Evolutionary conservation across 139 green algal species (phyloP), one percentile per base, ranked within the genome.

Genomic region (Astrephomene gubernaculifera): DNA sequence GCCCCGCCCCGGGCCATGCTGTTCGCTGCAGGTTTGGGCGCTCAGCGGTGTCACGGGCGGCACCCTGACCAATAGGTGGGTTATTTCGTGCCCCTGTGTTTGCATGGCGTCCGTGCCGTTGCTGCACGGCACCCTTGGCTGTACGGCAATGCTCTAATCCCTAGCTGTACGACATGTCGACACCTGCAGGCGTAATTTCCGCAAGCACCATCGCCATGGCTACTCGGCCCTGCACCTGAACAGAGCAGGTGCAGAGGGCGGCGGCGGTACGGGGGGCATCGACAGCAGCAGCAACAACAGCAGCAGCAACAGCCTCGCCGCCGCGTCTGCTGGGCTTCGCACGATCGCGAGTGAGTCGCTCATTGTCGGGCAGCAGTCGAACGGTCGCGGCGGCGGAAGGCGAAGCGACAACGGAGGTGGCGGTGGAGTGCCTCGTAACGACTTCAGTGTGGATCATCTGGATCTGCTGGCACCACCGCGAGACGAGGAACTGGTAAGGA

Each of bases 151-250:
- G n/a, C n/a, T n/a, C n/a, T n/a, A n/a, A n/a, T n/a, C n/a, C n/a
- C n/a, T n/a, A n/a, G n/a, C n/a, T n/a, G n/a, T n/a, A n/a, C n/a
- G n/a, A n/a, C n/a, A n/a, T n/a, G n/a, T n/a, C n/a, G n/a, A n/a
- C n/a, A n/a, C n/a, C n/a, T n/a, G 7, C 74, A 82, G 74, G 57
- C 53, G 74, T 24, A 0, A 49, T 4, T 5, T 31, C 36, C 74
- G 61, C 27, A 83, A 83, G 76, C 61, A 68, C 41, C 61, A 72
- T 31, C 76, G 76, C 17, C 76, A 83, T 43, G 76, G 76, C 61
- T 74, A 83, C 63, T 60, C 60, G 10, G 76, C 45, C 10, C 7
- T 83, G 72, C 72, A 68, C 21, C n/a, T n/a, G n/a, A n/a, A n/a
- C n/a, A n/a, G n/a, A n/a, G n/a, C n/a, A n/a, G n/a, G n/a, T n/a